Percentiles rank a stretch among this genome's conserved stretches.
Evolutionary conservation across 2,329 filamentous ascomycete genomes (phyloP).

Genomic region (Fusarium sp.): DNA sequence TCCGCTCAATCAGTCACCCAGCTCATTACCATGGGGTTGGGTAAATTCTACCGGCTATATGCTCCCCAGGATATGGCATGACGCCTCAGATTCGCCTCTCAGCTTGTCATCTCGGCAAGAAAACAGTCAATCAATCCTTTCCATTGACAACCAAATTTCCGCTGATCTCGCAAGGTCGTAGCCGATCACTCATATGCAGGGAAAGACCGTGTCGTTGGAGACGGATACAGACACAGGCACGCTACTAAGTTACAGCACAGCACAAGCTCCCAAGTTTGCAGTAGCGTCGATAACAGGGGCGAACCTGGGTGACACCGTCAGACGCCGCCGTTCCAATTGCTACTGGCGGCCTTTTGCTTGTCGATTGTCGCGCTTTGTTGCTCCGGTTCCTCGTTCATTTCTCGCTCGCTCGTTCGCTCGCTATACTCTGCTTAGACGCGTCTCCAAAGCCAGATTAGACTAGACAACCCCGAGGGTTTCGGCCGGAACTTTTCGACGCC

Average conservation of each 20-base stretch:
- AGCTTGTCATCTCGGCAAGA: conserved; percentile 43
- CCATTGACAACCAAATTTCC: conserved; percentile 38
- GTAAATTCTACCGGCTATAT: conserved; percentile 39
- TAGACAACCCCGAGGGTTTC: conserved; percentile 40
- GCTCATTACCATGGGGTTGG: conserved; percentile 34
- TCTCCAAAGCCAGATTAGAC: conserved; percentile 25
- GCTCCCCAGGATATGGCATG: conserved; percentile 19
- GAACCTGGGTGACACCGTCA: conserved; percentile 30
- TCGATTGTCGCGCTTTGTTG: conserved; percentile 28
- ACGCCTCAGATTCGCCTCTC: conserved; percentile 22
- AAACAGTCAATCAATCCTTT: conserved; percentile 13
- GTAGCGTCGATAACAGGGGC: conserved; percentile 41
- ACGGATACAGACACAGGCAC: conserved; percentile 30
- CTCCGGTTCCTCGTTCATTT: conserved; percentile 26
- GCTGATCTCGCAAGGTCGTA: conserved; percentile 41
- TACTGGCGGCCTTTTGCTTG: conserved; percentile 21
- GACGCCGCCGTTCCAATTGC: conserved; percentile 17
- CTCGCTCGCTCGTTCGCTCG: conserved; percentile 6
- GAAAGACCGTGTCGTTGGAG: conserved; percentile 31
- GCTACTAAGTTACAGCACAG: conserved; percentile 19
- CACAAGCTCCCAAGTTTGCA: conserved; percentile 32
- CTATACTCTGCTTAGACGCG: conserved; percentile 8
- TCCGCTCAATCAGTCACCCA: conserved; percentile 13
- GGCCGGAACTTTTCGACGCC: conserved; percentile 42
- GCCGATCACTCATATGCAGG: conserved; percentile 41